These are phyloP conservation scores for Fusarium fujikuroi DNA, from an alignment of 2,329 filamentous ascomycete species.

Conservation along the genomic window DNA sequence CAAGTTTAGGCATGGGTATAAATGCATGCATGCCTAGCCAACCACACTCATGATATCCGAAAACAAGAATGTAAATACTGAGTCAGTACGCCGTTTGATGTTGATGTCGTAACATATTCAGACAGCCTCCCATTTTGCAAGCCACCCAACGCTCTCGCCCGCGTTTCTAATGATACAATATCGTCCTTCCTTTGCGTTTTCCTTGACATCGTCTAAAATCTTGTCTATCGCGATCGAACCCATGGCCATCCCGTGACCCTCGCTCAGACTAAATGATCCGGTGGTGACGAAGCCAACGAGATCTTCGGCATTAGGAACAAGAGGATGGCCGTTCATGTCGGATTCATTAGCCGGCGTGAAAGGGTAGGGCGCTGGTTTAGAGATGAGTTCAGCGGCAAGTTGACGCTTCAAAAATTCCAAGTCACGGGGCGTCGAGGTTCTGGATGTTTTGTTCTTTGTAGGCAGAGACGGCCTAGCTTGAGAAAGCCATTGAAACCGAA, in stretches of 20 bases:
- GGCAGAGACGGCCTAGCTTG: constrained; percentile 52
- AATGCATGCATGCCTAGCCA: background rate
- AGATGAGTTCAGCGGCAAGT: constrained; percentile 60
- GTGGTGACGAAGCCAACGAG: constrained; percentile 91
- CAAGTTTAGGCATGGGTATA: background rate
- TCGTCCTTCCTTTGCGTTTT: constrained; percentile 55
- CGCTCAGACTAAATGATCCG: constrained; percentile 82
- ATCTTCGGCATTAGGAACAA: constrained; percentile 78
- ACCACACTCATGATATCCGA: background rate
- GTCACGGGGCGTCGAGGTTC: constrained; percentile 37
- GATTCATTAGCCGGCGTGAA: constrained; percentile 51
- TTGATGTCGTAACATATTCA: constrained; percentile 43
- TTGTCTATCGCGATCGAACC: constrained; percentile 74
- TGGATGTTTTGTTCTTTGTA: constrained; percentile 15
- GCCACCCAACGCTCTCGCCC: constrained; percentile 80
- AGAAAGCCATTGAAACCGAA: constrained; percentile 78
- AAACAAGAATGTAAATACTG: background rate
- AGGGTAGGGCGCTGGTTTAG: constrained; percentile 46
- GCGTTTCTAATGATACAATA: constrained; percentile 85
- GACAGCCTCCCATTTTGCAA: constrained; percentile 80
- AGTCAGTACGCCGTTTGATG: background rate
- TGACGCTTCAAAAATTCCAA: constrained; percentile 56
- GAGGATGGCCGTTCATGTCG: constrained; percentile 64
- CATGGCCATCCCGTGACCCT: constrained; percentile 80
- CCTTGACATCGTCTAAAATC: constrained; percentile 55